Conservation (phyloP, 371 early-diverging fungal species). For the Capillidium heterosporum region DNA sequence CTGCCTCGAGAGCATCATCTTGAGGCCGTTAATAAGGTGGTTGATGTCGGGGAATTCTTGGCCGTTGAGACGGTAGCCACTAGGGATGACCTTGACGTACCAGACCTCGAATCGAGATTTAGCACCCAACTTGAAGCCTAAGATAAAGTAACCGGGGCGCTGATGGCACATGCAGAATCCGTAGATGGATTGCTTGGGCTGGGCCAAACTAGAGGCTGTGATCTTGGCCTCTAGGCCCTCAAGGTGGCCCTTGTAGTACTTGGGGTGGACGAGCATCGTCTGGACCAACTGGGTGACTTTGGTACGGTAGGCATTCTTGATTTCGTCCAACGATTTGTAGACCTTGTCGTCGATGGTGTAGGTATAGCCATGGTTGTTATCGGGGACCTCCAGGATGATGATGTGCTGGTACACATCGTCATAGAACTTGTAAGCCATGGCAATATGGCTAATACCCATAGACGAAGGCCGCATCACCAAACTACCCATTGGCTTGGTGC, state of each 20-base stretch:
- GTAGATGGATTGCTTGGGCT: constrained; percentile 31
- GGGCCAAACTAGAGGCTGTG: constrained; percentile 10
- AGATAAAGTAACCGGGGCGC: constrained; percentile 27
- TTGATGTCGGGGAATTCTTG: constrained; percentile 31
- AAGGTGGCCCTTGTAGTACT: constrained; percentile 27
- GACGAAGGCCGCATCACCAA: constrained; percentile 88
- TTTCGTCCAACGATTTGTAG: constrained; percentile 78
- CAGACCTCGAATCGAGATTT: constrained; percentile 18
- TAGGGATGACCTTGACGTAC: constrained; percentile 37
- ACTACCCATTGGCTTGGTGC: constrained; percentile 47
- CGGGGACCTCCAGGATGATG: constrained; percentile 15
- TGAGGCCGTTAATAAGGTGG: constrained; percentile 47
- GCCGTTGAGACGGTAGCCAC: constrained; percentile 32
- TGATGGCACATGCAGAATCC: constrained; percentile 27
- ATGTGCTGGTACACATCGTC: constrained; percentile 76
- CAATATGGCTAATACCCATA: constrained; percentile 64
- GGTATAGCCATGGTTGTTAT: neutral
- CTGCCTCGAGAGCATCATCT: constrained; percentile 8
- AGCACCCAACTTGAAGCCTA: constrained; percentile 23
- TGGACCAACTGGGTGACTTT: constrained; percentile 43
- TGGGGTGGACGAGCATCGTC: constrained; percentile 17
- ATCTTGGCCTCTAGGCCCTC: constrained; percentile 15
- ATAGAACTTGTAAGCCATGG: constrained; percentile 85
- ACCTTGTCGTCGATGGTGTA: constrained; percentile 34
- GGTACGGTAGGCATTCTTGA: constrained; percentile 62